Percentiles rank a stretch among this genome's conserved stretches.
phyloP scores from a whole-genome alignment of 2,329 filamentous ascomycete species.

The Fusarium sulawesiense region DNA sequence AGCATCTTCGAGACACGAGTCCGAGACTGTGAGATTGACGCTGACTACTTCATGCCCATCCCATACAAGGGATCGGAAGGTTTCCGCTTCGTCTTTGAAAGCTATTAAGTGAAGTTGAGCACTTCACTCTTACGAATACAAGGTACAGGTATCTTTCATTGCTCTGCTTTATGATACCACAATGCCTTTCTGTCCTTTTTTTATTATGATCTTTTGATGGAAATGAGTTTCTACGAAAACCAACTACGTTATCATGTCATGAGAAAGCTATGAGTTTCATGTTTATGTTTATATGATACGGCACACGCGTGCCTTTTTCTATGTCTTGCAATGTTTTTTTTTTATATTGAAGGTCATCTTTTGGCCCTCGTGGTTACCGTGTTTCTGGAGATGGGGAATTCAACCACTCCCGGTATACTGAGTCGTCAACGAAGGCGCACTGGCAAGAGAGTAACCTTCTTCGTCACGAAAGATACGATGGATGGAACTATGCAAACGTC shows the following conservation, averaged over 20 bases:
- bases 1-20: constrained; percentile 52
- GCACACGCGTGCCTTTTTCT: constrained; percentile 37
- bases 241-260: constrained; percentile 32
- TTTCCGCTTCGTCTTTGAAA: constrained; percentile 50
- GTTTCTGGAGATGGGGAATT: constrained; percentile 15
- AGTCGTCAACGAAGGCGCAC: constrained; percentile 32
- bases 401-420: constrained; percentile 1
- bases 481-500: constrained; percentile 20
- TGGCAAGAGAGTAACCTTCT: constrained; percentile 23
- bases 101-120: constrained; percentile 29
- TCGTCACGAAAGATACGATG: constrained; percentile 28
- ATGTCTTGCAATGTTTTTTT: constrained; percentile 24
- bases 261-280: constrained; percentile 38
- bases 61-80: constrained; percentile 53
- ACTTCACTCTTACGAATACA: constrained; percentile 23
- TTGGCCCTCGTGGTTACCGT: constrained; percentile 14
- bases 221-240: constrained; percentile 30
- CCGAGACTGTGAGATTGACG: constrained; percentile 52
- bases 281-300: constrained; percentile 31
- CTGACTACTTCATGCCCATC: constrained; percentile 55
- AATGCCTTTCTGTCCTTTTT: constrained; percentile 13
- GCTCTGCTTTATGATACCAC: constrained; percentile 32
- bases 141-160: constrained; percentile 25
- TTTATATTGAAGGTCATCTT: constrained; percentile 1
- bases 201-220: constrained; percentile 12